Base-by-base conservation (phyloP, 139 green algal genomes). In the Haematococcus sp. region DNA sequence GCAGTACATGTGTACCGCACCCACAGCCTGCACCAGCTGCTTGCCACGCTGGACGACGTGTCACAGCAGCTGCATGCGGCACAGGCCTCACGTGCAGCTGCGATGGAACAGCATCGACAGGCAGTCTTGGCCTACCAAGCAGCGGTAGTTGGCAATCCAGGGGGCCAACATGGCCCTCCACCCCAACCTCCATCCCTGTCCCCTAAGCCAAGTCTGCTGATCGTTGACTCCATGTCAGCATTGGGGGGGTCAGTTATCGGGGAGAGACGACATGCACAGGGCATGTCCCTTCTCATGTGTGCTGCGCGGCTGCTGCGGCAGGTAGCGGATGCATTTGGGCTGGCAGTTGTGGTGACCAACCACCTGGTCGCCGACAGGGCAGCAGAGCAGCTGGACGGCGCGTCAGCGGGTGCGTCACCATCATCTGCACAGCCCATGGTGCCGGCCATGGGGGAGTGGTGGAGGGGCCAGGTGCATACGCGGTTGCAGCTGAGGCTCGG, bases 141-240 rank as follows among this genome's bases (percentile, higher is more conserved):
- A 49, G 40, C 40, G 7, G 40, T 11, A 19, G 40, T 11, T 11
- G 40, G 7, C 40, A 49, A 49, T 11, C 40, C 40, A 7, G 7
- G 11, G 40, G 40, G 7, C 7, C 40, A 49, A 7, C 40, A 7
- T 65, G 25, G n/a, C 25, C 25, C 25, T 40, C 30, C 25, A 22
- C 58, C 58, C 11, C 58, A 22, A 65, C 28, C 58, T 11, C 58
- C 58, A 40, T 9, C 11, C 23, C 58, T 30, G n/a, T n/a, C 25
- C 22, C 25, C n/a, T 9, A 65, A 65, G 35, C 34, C 35, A 34
- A 56, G 13, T 2, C 35, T 70, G 35, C 35, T 70, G 32, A 70
- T 70, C 63, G 4, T 70, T 22, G 63, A 70, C 63, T 70, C 63
- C 22, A 20, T 70, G 22, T 70, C 63, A 31, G 63, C 63, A 2